Conservation (phyloP, 2,329 filamentous ascomycete species). For the Epichloe coenophiala region DNA sequence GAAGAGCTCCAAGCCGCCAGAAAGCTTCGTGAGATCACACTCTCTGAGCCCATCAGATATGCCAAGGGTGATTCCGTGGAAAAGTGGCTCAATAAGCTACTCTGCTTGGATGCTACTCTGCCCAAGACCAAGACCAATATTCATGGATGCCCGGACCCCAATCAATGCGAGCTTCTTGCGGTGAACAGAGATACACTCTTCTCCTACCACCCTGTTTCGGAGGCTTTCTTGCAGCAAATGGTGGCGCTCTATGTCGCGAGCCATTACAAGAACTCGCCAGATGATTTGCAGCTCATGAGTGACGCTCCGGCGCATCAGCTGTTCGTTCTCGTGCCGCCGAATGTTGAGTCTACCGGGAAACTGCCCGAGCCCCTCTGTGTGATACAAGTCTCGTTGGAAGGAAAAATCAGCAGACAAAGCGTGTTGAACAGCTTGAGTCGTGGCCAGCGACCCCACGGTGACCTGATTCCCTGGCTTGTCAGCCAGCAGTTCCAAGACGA, state of each 20-base stretch:
- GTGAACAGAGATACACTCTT: slow-evolving; percentile 97
- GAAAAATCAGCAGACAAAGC: slow-evolving; percentile 84
- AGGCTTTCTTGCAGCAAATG: slow-evolving; percentile 97
- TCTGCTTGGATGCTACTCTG: slow-evolving; percentile 87
- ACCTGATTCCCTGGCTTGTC: slow-evolving; percentile 94
- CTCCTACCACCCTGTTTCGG: slow-evolving; percentile 92
- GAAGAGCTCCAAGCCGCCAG: slow-evolving; percentile 54
- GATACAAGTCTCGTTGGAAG: slow-evolving; percentile 87
- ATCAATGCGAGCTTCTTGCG: slow-evolving; percentile 78
- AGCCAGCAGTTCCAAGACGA: slow-evolving; percentile 98
- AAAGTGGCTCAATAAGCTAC: slow-evolving; percentile 87
- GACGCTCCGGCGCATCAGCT: slow-evolving; percentile 94
- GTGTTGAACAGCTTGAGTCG: slow-evolving; percentile 81
- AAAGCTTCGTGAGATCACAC: slow-evolving; percentile 78
- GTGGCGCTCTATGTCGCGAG: slow-evolving; percentile 94
- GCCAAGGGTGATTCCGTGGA: slow-evolving; percentile 82
- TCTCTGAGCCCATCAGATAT: slow-evolving; percentile 91
- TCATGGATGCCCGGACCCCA: slow-evolving; percentile 78
- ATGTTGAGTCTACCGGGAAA: slow-evolving; percentile 60
- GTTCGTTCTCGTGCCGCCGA: slow-evolving; percentile 82
- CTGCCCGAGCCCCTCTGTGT: slow-evolving; percentile 90
- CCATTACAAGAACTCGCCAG: slow-evolving; percentile 96
- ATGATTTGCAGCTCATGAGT: slow-evolving; percentile 96
- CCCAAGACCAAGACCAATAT: slow-evolving; percentile 60
- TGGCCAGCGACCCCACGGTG: slow-evolving; percentile 78